Evolutionary conservation across 2,329 filamentous ascomycete species (phyloP), one percentile per base, ranked within the genome.

Genomic region (Westerdykella sp.): DNA sequence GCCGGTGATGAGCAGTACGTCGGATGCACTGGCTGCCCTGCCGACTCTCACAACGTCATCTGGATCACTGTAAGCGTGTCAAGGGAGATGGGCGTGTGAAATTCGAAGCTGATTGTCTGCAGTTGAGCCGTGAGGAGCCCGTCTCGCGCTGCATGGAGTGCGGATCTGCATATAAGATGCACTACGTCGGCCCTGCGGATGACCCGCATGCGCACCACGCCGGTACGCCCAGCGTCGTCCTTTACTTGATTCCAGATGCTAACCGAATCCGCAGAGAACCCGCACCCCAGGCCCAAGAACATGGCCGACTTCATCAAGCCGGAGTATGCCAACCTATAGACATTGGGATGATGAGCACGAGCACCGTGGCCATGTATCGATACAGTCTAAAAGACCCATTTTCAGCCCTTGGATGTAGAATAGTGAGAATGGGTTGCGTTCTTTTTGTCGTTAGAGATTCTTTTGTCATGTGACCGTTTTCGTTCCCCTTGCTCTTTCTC

Each of bases 121-220:
- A 93, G 87, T 80, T 94, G 65, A 85, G 86, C 68, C 87, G 87
- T 66, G 83, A 93, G 46, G 89, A 93, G 68, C 93, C 93, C 45
- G 72, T 95, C 59, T 87, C 94, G 77, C 88, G 93, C 70, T 98
- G 93, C 83, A 83, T 83, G 65, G 93, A 98, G 78, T 98, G 93
- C 74, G 93, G 93, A 58, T 87, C 83, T 69, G 87, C 93, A 57
- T 90, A 95, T 78, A 94, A 95, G 84, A 93, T 97, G 87, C 85
- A 96, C 69, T 98, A 95, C 72, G 74, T 95, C 55, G 93, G 93
- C 49, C 83, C 89, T 40, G 69, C 83, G 66, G 85, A 93, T 55
- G 83, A 90, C 68, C 72, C 76, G 62, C 79, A 87, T 68, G 65
- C 64, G 47, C 74, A 79, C 61, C 80, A 80, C 66, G 77, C 81